These are phyloP conservation scores for Exsudoporus frostii DNA, from an alignment of 768 basidiomycete species.

Conservation along the genomic window DNA sequence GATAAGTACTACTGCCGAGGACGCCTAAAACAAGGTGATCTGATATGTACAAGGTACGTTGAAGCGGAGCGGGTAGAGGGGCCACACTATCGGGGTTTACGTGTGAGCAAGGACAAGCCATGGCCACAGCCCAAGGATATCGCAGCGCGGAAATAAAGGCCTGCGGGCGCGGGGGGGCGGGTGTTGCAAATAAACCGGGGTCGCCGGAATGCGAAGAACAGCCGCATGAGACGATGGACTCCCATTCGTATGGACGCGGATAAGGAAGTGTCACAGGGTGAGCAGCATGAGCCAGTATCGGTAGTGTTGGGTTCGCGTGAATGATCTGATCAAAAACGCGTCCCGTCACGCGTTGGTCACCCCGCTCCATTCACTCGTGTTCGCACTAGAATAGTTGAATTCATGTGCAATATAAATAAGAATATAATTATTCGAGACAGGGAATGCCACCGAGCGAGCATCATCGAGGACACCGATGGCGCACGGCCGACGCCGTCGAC, in stretches of 20 bases:
- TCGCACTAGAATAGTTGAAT: constrained; percentile 5
- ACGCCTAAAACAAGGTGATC: constrained; percentile 15
- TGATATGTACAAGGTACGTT: constrained; percentile 14
- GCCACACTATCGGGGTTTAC: constrained; percentile 24
- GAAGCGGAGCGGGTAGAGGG: constrained; percentile 9
- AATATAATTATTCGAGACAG: constrained; percentile 12
- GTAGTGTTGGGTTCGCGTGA: constrained; percentile 15
- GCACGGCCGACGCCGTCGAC: too few relatives aligned
- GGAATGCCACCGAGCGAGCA: constrained; percentile 15
- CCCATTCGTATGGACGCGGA: constrained; percentile 16
- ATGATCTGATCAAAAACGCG: constrained; percentile 19
- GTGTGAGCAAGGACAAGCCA: constrained; percentile 18
- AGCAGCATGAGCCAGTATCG: constrained; percentile 7
- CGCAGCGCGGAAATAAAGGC: constrained; percentile 26
- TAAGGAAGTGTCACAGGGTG: constrained; percentile 17
- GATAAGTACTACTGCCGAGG: constrained; percentile 21
- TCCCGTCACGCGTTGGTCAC: constrained; percentile 25
- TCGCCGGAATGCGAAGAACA: constrained; percentile 19
- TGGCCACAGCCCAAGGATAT: constrained; percentile 7
- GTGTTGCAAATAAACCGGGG: constrained; percentile 27
- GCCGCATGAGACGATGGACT: constrained; percentile 26
- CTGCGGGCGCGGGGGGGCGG: constrained; percentile 11
- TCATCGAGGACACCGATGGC: constrained; percentile 11
- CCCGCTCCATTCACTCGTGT: constrained; percentile 15
- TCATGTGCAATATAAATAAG: background rate